Conservation (phyloP, 768 basidiomycete species). For the Panaeolus papilionaceus region DNA sequence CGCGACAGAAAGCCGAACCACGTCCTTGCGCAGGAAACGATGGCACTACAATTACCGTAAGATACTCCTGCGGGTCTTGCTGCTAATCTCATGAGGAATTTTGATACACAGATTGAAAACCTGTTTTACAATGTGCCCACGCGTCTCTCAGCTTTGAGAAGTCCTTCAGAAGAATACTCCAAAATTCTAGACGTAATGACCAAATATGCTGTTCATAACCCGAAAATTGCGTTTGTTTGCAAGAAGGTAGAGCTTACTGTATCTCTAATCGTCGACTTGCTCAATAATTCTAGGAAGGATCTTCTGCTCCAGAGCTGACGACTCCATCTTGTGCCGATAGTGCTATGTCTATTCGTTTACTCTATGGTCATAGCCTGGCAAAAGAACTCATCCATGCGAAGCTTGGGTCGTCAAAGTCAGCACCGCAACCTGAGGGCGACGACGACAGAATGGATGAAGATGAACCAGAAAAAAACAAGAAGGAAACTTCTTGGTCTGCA, state of each 20-base stretch:
- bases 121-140: constrained; percentile 94
- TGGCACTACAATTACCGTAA: constrained; percentile 86
- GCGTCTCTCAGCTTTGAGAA: constrained; percentile 84
- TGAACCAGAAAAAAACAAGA: constrained; percentile 34
- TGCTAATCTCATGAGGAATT: constrained; percentile 6
- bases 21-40: constrained; percentile 94
- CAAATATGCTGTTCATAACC: constrained; percentile 94
- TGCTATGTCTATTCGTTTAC: constrained; percentile 72
- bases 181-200: constrained; percentile 92
- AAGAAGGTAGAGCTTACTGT: constrained; percentile 70
- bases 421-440: constrained; percentile 35
- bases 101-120: constrained; percentile 78
- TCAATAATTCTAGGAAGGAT: constrained; percentile 59
- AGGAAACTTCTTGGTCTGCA: constrained; percentile 67
- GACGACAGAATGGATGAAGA: constrained; percentile 37
- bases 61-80: constrained; percentile 26
- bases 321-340: constrained; percentile 74
- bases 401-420: constrained; percentile 39
- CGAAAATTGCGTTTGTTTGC: constrained; percentile 86
- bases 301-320: constrained; percentile 77
- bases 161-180: constrained; percentile 88
- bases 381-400: constrained; percentile 70
- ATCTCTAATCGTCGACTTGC: not conserved
- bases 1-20: constrained; percentile 75
- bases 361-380: constrained; percentile 83